Evolutionary conservation across 345 rosid genomes (phyloP), one percentile per base, ranked within the genome.

Genomic region (Raphanus raphanistrum): DNA sequence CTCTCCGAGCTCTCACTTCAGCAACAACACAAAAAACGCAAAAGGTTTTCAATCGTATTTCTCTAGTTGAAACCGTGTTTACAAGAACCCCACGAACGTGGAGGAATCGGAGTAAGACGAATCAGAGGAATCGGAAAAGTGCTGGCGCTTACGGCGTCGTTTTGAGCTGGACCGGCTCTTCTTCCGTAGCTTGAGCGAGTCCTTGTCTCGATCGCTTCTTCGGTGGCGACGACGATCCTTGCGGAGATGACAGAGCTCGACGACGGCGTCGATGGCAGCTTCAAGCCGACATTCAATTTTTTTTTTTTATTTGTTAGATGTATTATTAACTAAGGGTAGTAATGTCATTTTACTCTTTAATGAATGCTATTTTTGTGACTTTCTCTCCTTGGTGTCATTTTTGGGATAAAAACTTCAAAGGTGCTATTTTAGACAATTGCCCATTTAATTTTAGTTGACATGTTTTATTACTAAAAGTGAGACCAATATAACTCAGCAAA

Each of bases 131-230:
- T 72, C 92, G 8, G 88, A 85, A 31, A 85, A 75, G 66, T 71
- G 65, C 4, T 70, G 84, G 29, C 69, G 94, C 73, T 76, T 86
- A 45, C 91, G 92, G 68, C 94, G 95, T 6, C 89, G 81, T 79
- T 89, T 92, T 0, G 85, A 63, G 55, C 72, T 64, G 31, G 96
- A 84, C 27, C 83, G 85, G 59, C 84, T 83, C 86, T 81, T 90
- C 86, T 90, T 91, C 10, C 90, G 90, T 68, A 88, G 81, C 87
- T 92, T 92, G 21, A 88, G 93, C 58, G 93, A 80, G 2, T 88
- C 92, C 71, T 73, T 82, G 38, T 79, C 87, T 55, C 74, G 83
- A 15, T 85, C 88, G 54, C 71, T 64, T 13, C 79, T 70, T 61
- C 83, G 76, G 52, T 79, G 82, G 11, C 81, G 83, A 50, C 80